A percentile compares a stretch with the other conserved stretches of the same genome.
Conservation (phyloP, 179 eudicot genomes). For the Patellifolia procumbens region DNA sequence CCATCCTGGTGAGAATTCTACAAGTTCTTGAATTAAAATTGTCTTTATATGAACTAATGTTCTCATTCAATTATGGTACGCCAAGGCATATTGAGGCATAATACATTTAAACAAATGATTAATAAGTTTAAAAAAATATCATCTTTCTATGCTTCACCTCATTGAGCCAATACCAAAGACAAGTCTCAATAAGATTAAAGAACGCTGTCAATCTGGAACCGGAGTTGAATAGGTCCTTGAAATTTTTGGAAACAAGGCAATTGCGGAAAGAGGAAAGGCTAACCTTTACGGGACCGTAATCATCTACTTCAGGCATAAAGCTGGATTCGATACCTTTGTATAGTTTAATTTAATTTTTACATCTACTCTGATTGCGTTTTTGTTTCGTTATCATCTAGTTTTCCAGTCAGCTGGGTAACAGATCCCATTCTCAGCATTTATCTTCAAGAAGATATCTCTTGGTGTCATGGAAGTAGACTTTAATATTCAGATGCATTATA, state of each 20-base stretch:
- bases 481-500: no score
- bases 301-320: not conserved
- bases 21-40: conserved; percentile 7
- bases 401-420: not conserved
- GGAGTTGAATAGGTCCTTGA: not conserved
- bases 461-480: no score
- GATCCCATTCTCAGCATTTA: not conserved
- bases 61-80: not conserved
- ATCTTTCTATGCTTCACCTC: not conserved
- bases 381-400: not conserved
- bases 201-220: not conserved
- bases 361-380: not conserved
- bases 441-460: not conserved
- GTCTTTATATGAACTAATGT: not conserved
- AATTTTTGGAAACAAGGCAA: not conserved
- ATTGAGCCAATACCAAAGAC: conserved; percentile 1
- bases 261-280: not conserved
- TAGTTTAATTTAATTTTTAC: not conserved
- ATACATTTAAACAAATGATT: not conserved
- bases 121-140: not conserved
- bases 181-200: not conserved
- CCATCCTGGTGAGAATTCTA: conserved; percentile 48
- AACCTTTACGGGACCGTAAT: not conserved
- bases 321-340: not conserved
- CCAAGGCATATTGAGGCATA: not conserved